These are phyloP conservation scores for Anaeromyces robustus DNA, from an alignment of 192 early-diverging fungal species.

Conservation along the genomic window DNA sequence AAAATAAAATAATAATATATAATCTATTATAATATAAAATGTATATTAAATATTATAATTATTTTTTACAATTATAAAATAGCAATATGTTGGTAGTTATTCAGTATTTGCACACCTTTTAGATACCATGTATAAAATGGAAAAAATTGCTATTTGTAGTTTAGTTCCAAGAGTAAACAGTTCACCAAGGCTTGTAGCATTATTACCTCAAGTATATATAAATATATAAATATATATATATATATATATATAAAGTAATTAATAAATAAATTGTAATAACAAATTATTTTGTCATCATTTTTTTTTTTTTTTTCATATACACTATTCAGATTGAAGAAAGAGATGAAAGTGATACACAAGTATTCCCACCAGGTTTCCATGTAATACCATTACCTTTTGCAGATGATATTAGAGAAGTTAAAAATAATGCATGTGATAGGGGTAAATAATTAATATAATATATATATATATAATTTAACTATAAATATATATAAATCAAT, in stretches of 20 bases:
- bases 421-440: slow-evolving; percentile 4
- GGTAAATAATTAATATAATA: slow-evolving; percentile 4
- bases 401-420: slow-evolving; percentile 46
- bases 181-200: slow-evolving; percentile 39
- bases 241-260: background rate
- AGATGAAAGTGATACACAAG: slow-evolving; percentile 21
- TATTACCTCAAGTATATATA: slow-evolving; percentile 48
- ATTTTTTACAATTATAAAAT: background rate
- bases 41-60: background rate
- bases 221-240: background rate
- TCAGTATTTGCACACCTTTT: slow-evolving; percentile 53
- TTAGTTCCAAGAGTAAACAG: slow-evolving; percentile 33
- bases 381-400: slow-evolving; percentile 52
- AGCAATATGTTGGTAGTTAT: slow-evolving; percentile 50
- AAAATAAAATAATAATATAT: background rate
- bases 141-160: slow-evolving; percentile 52
- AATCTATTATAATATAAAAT: background rate
- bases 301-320: too few species aligned
- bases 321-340: slow-evolving; percentile 30
- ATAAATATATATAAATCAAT: slow-evolving; percentile 7
- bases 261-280: too few species aligned
- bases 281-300: too few species aligned
- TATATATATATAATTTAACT: slow-evolving; percentile 5
- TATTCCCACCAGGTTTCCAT: slow-evolving; percentile 47
- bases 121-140: slow-evolving; percentile 26